Evolutionary conservation across 805 yeast species (phyloP), one percentile per base, ranked within the genome.

Genomic region (Pichia nakasei): DNA sequence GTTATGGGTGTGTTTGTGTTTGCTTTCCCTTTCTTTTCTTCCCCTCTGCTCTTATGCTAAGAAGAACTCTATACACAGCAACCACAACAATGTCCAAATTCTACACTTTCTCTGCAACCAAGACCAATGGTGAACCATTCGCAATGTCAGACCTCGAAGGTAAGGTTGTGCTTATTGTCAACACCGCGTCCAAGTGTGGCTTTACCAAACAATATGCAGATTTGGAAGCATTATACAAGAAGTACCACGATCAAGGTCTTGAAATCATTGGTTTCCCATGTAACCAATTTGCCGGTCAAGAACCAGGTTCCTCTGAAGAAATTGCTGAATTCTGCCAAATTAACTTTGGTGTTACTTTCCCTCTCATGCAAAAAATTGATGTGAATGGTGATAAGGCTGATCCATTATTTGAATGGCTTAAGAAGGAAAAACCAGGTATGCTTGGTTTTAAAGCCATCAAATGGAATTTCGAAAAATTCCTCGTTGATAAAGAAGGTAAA

Each of bases 261-360:
- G 77, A 66, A 37, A 70, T 88, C 22, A 51, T 88, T 31, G 96
- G 88, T 0, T 87, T 88, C 73, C 97, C 97, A 27, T 85, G 96
- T 65, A 85, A 86, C 66, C 96, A 87, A 61, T 88, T 88, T 60
- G 89, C 83, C 21, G 67, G 75, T 54, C 83, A 93, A 69, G 85
- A 89, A 64, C 82, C 93, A 52, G 80, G 80, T 4, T 57, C 75
- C 3, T 78, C 75, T 41, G 74, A 78, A 45, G 88, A 84, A 56
- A 85, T 86, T 51, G 79, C 77, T 19, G 63, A 71, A 38, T 84
- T 83, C 67, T 88, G 96, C 64, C 65, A 75, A 37, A 58, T 79
- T 56, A 88, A 86, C 69, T 93, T 80, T 61, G 96, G 96, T 43
- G 97, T 91, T 35, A 69, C 83, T 17, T 91, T 93, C 81, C 96